These are phyloP conservation scores for Pinus tabuliformis DNA, from an alignment of 75 land plant species.

Conservation along the genomic window DNA sequence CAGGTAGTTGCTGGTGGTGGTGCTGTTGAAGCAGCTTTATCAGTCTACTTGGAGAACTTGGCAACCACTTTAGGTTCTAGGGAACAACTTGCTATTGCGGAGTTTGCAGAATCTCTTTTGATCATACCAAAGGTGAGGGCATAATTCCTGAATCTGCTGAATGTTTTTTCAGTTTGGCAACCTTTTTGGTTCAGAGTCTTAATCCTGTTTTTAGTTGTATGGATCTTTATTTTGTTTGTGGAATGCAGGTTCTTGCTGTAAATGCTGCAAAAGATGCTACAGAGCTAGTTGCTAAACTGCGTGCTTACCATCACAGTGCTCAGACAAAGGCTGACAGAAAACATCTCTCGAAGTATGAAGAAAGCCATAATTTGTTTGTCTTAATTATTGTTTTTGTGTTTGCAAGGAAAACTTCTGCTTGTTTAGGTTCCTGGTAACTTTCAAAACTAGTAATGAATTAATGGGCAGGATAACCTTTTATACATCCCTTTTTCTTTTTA, in stretches of 20 bases:
- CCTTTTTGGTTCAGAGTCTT: not conserved
- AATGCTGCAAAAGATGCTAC: slow-evolving; percentile 99
- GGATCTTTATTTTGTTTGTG: not conserved
- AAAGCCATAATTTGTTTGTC: not conserved
- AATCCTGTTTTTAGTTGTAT: not conserved
- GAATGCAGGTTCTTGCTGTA: slow-evolving; percentile 88
- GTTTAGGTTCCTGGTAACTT: not conserved
- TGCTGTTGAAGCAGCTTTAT: slow-evolving; percentile 96
- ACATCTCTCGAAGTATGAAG: slow-evolving; percentile 71
- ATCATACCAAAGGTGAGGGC: slow-evolving; percentile 84
- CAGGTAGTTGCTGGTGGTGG: slow-evolving; percentile 99
- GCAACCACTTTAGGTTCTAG: slow-evolving; percentile 96
- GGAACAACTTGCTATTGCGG: slow-evolving; percentile 96
- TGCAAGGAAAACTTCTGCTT: not conserved
- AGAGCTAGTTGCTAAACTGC: slow-evolving; percentile 93
- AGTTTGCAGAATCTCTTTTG: slow-evolving; percentile 92
- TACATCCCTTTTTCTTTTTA: not conserved
- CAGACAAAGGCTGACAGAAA: slow-evolving; percentile 95
- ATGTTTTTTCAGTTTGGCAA: not conserved
- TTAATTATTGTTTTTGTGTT: not conserved
- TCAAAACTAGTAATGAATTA: not conserved
- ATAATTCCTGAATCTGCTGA: not conserved
- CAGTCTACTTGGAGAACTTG: slow-evolving; percentile 86
- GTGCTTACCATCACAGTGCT: slow-evolving; percentile 91
- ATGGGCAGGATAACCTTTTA: not conserved